A percentile compares a stretch with the other conserved stretches of the same genome.
These are phyloP conservation scores for Astrephomene gubernaculifera DNA, from an alignment of 139 green algal genomes.

Conservation along the genomic window DNA sequence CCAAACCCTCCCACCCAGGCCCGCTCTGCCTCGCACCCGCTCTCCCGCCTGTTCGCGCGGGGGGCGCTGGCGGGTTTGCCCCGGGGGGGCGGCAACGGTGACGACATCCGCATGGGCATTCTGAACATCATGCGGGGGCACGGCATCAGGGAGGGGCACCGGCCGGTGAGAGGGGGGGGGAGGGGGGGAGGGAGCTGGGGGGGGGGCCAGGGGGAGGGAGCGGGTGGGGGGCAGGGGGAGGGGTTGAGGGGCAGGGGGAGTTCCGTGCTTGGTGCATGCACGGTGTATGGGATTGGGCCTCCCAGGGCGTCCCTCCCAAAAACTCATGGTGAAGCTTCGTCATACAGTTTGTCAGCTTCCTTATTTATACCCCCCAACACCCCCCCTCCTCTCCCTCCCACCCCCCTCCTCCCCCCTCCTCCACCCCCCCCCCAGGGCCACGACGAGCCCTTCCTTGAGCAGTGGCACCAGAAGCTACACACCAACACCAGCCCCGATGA, in stretches of 20 bases:
- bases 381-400: no score
- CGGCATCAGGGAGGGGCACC: slow-evolving; percentile 89
- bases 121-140: slow-evolving; percentile 93
- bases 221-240: not conserved
- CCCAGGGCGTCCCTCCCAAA: no score
- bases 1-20: slow-evolving; percentile 27
- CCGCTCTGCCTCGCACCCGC: slow-evolving; percentile 54
- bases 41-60: slow-evolving; percentile 75
- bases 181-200: not conserved
- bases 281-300: no score
- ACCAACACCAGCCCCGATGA: slow-evolving; percentile 80
- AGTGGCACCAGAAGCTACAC: slow-evolving; percentile 98
- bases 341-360: no score
- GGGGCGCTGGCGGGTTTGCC: slow-evolving; percentile 79
- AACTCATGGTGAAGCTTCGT: no score
- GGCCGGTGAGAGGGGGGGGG: slow-evolving; percentile 63
- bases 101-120: slow-evolving; percentile 94
- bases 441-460: slow-evolving; percentile 90
- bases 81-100: slow-evolving; percentile 89
- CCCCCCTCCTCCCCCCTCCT: no score
- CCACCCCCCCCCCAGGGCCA: slow-evolving; percentile 83
- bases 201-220: not conserved
- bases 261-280: no score
- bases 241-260: not conserved
- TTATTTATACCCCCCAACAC: no score